Percentiles rank a stretch among this genome's conserved stretches.
Conservation (phyloP, 768 basidiomycete genomes). For the Boletus coccyginus region DNA sequence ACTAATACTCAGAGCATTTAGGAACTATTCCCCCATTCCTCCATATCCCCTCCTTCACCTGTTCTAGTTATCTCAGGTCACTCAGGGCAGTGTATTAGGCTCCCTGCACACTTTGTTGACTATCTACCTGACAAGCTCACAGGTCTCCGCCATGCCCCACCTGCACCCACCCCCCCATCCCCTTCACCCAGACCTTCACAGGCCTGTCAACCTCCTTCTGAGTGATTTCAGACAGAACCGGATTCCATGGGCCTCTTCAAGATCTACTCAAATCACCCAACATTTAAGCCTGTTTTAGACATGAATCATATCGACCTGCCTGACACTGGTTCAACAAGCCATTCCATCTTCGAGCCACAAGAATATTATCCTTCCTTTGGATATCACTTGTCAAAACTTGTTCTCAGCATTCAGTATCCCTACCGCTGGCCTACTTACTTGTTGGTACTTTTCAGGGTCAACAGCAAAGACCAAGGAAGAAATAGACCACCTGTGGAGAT, state of each 20-base stretch:
- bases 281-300: too few species aligned
- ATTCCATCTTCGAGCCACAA: neutral
- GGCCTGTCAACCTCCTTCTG: too few species aligned
- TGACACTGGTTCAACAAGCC: neutral
- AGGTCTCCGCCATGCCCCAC: neutral
- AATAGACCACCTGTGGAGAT: slow-evolving; percentile 18
- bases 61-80: neutral
- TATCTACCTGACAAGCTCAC: neutral
- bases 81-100: neutral
- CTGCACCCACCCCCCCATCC: neutral
- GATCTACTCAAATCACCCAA: neutral
- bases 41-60: too few species aligned
- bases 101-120: neutral
- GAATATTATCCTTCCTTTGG: neutral
- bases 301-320: too few species aligned
- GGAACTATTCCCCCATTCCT: too few species aligned
- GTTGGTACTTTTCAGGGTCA: neutral
- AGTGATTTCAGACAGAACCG: neutral
- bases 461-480: neutral
- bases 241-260: neutral
- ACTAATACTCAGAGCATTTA: too few species aligned
- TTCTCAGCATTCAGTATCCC: neutral
- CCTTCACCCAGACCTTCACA: neutral
- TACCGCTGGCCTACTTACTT: neutral
- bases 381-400: neutral